Conservation (phyloP, 176 grass and related monocot genomes). For the Canna indica region DNA sequence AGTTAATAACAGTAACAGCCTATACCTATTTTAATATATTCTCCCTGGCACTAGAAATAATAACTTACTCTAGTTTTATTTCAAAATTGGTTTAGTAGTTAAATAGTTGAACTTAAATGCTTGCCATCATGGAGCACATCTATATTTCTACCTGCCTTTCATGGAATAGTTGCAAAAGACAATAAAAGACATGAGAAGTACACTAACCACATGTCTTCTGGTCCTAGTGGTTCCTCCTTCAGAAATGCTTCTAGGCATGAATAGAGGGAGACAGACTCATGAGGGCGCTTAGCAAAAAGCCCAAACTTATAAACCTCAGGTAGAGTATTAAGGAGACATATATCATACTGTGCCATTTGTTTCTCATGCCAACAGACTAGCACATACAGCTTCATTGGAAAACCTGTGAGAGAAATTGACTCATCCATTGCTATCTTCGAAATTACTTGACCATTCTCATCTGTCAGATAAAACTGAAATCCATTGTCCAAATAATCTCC, state of each 20-base stretch:
- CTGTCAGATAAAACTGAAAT: constrained; percentile 13
- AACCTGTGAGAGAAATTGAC: not conserved
- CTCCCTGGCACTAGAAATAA: not conserved
- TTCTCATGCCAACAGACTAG: constrained; percentile 14
- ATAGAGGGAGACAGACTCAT: constrained; percentile 71
- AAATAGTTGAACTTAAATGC: not conserved
- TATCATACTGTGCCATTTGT: constrained; percentile 5
- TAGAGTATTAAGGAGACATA: constrained; percentile 13
- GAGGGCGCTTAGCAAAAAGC: constrained; percentile 31
- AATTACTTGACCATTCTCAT: constrained; percentile 13
- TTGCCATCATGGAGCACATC: not conserved
- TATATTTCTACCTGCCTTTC: not conserved
- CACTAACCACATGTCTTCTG: constrained; percentile 86
- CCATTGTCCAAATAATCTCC: not conserved
- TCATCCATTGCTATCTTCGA: constrained; percentile 13
- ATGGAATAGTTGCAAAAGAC: not conserved
- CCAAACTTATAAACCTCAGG: constrained; percentile 6
- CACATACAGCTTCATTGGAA: not conserved
- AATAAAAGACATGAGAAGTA: not conserved
- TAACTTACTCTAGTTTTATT: not conserved
- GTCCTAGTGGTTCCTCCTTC: constrained; percentile 80
- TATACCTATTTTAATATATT: not conserved
- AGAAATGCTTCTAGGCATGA: constrained; percentile 92
- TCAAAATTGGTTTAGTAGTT: not conserved
- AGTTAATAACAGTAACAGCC: not conserved